phyloP scores from a whole-genome alignment of 345 rosid genomes.

The Aurinia saxatilis region DNA sequence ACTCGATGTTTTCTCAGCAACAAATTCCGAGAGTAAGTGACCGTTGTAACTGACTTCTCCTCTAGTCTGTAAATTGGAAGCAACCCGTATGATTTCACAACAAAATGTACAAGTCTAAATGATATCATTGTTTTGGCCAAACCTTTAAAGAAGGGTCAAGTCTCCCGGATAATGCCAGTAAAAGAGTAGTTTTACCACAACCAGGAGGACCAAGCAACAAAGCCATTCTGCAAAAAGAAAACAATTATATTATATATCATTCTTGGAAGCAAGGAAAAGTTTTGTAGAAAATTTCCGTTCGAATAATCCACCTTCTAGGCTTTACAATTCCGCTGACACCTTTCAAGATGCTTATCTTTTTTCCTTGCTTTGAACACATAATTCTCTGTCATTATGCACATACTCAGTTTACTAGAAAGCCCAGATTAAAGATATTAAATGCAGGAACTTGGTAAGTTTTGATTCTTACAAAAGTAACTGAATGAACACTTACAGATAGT shows the following conservation, averaged over 20 bases:
- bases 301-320: constrained; percentile 26
- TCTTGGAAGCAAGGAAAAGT: background rate
- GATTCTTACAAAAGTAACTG: too few relatives aligned
- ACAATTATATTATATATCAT: background rate
- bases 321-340: constrained; percentile 59
- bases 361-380: constrained; percentile 15
- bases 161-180: constrained; percentile 33
- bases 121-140: background rate
- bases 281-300: background rate
- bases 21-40: constrained; percentile 35
- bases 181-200: constrained; percentile 33
- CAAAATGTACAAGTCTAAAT: background rate
- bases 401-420: background rate
- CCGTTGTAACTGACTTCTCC: constrained; percentile 54
- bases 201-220: constrained; percentile 35
- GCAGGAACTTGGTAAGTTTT: too few relatives aligned
- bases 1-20: constrained; percentile 29
- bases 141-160: constrained; percentile 30
- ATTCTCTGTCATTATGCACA: background rate
- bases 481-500: constrained; percentile 26
- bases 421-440: background rate
- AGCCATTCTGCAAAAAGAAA: constrained; percentile 24
- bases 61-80: constrained; percentile 1
- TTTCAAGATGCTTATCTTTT: constrained; percentile 42
- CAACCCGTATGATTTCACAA: background rate